These are phyloP conservation scores for Macrophomina pseudophaseolina DNA, from an alignment of 2,329 filamentous ascomycete genomes.

Conservation along the genomic window DNA sequence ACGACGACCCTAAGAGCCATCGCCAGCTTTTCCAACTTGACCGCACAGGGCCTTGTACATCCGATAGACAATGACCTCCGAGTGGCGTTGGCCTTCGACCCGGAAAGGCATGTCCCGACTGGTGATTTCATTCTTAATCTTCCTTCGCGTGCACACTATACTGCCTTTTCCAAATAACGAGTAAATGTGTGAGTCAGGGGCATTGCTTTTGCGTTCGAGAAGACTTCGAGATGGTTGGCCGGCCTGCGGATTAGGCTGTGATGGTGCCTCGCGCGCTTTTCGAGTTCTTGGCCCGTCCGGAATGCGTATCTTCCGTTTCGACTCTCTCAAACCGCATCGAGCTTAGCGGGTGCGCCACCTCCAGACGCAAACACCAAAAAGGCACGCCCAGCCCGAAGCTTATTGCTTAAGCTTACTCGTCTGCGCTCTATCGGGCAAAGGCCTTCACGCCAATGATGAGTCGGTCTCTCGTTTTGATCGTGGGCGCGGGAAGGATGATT, in stretches of 20 bases:
- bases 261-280: background rate
- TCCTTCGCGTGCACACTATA: background rate
- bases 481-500: slow-evolving; percentile 11
- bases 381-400: background rate
- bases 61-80: background rate
- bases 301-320: slow-evolving; percentile 9
- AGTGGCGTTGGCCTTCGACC: background rate
- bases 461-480: background rate
- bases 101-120: background rate
- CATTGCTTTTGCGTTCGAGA: background rate
- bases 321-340: background rate
- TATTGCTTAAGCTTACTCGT: slow-evolving; percentile 19
- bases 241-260: background rate
- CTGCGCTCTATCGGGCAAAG: background rate
- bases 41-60: no score
- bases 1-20: background rate
- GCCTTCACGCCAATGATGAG: background rate
- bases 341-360: slow-evolving; percentile 4
- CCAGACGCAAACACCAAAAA: background rate
- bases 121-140: background rate
- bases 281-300: background rate
- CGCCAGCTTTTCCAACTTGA: no score
- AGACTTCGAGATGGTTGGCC: background rate
- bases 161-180: background rate
- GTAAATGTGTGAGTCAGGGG: background rate